Base-by-base conservation (phyloP, 495 filamentous ascomycete genomes). In the Arthonia radiata region DNA sequence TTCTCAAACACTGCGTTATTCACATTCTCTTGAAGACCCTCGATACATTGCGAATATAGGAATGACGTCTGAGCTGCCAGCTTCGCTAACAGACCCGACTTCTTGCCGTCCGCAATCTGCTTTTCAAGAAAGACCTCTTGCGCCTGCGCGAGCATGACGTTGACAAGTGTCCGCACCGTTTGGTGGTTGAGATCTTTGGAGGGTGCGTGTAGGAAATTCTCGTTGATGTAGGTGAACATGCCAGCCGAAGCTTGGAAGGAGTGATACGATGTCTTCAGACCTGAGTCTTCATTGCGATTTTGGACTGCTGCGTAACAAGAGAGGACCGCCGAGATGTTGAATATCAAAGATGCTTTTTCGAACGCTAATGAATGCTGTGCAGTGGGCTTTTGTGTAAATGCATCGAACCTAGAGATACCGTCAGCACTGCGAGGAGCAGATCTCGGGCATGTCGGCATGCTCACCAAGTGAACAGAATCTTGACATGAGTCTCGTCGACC, bases 221-320 rank as follows among this genome's bases (percentile, higher is more conserved):
- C 82, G 47, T 94, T 97, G 54, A 97, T 94, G 40, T 97, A 97
- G 12, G 81, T 93, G 49, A 94, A 97, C 86, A 97, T 97, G 47
- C 86, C 86, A 7, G 86, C 86, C 14, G 82, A 74, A 18, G 86
- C 86, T 46, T 97, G 86, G 56, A 94, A 94, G 13, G 86, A 94
- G 49, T 97, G 83, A 42, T 92, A 97, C 2, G 86, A 76, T 10
- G 79, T 86, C 51, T 94, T 97, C 35, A 94, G 63, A 15, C 89
- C 83, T 12, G 71, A 56, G 33, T 94, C 89, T 40, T 94, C 81
- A 32, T 70, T 75, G 13, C 89, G 71, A 32, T 81, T 76, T 46
- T 94, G 86, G 45, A 80, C 60, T 30, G 86, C 86, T 25, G 82
- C 86, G 56, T 97, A 81, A 40, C 83, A 92, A 12, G 82, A 94